Percentiles rank a stretch among this genome's conserved stretches.
phyloP scores from a whole-genome alignment of 352 stramenopile species.

The Globisporangium megalacanthum region DNA sequence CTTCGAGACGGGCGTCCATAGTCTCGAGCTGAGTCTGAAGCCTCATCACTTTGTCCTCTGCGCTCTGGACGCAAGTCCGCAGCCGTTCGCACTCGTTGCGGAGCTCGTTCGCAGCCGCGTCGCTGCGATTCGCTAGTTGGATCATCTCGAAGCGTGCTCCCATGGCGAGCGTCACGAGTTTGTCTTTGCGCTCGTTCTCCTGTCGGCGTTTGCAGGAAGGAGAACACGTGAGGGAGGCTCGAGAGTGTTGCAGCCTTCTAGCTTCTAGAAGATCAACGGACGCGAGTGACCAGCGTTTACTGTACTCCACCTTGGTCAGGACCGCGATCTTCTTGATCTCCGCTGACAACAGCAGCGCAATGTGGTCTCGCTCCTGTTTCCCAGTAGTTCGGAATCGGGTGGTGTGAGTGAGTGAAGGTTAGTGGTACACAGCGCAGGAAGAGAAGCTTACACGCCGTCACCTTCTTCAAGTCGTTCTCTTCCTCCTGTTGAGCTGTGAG shows the following conservation, averaged over 20 bases:
- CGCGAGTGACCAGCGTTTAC: neutral
- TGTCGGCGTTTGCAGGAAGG: slow-evolving; percentile 4
- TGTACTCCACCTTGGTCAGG: slow-evolving; percentile 43
- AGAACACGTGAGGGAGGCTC: neutral
- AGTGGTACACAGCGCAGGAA: neutral
- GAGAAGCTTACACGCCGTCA: slow-evolving; percentile 3
- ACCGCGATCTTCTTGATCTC: slow-evolving; percentile 79
- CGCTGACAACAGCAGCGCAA: slow-evolving; percentile 38
- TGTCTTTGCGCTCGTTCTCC: slow-evolving; percentile 69
- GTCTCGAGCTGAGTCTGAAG: slow-evolving; percentile 42
- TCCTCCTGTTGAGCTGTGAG: slow-evolving; percentile 44
- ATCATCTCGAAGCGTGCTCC: slow-evolving; percentile 69
- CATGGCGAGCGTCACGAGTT: slow-evolving; percentile 73
- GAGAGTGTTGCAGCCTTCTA: no score
- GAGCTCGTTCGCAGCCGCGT: slow-evolving; percentile 28
- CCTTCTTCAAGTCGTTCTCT: slow-evolving; percentile 52
- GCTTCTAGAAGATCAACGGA: no score
- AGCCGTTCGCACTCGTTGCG: slow-evolving; percentile 18
- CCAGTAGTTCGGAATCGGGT: no score
- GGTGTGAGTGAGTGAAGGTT: no score
- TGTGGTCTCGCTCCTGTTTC: slow-evolving; percentile 39
- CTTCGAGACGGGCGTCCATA: slow-evolving; percentile 38
- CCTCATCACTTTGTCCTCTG: slow-evolving; percentile 30
- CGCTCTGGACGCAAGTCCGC: slow-evolving; percentile 21
- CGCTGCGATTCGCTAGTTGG: slow-evolving; percentile 39